Base-by-base conservation (phyloP, 768 basidiomycete species). In the Trichaptum fuscoviolaceum region DNA sequence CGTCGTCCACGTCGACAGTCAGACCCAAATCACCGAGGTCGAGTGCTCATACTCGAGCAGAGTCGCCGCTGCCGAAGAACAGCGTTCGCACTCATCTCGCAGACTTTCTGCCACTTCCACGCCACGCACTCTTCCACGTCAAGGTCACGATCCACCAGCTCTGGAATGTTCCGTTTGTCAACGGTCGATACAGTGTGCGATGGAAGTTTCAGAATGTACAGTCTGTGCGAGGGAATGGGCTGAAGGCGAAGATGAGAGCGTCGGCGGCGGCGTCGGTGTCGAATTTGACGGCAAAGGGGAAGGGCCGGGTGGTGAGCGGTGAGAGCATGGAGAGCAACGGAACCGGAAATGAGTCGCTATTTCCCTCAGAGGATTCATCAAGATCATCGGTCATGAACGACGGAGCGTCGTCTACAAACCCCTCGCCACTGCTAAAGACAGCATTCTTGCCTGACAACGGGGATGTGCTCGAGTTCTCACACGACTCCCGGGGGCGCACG, bases 191-290 rank as follows among this genome's bases (percentile, higher is more conserved):
- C 72, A 85, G 80, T 23, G 83, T 88, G 6, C 79, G 82, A 24
- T 92, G 91, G 90, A 88, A 85, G 75, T 84, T 92, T 76, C 89
- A 86, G 79, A 82, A 86, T 69, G 82, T 80, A 35, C 77, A 77
- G 42, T 75, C 81, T 2, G 74, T 76, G 17, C 35, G 52, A n/a
- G 68, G 77, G 23, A 82, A 72, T 70, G 82, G 84, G 2, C 70
- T 86, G 35, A 71, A 83, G 42, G 69, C 74, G 58, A 81, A 77
- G 75, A 78, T 79, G 70, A 80, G 77, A 69, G 75, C 70, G 58
- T 65, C 67, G 67, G 67, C 63, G 57, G 70, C 65, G 24, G 35
- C 63, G 23, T 63, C 24, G 64, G 10, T 68, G 67, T 63, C 66
- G 71, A 57, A 35, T 67, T 63, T 64, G 36, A 65, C 57, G 63